Base-by-base conservation (phyloP, 306 rosid species). In the Castanea crenata region DNA sequence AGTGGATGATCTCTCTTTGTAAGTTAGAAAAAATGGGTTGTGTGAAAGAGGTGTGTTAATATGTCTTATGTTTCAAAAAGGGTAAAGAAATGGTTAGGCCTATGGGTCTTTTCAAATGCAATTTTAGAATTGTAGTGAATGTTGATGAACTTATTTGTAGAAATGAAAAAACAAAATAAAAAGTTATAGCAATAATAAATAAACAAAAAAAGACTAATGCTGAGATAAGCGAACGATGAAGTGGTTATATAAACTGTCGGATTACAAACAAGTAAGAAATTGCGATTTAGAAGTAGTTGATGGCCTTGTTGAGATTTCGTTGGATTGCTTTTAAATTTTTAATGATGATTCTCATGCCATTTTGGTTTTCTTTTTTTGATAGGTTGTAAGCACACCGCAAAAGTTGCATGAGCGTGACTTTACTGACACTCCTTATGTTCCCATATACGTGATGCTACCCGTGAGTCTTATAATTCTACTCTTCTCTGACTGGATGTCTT, bases 401-500 rank as follows among this genome's bases (percentile, higher is more conserved):
- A 88, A 88, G 73, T 77, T 91, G 73, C 76, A 79, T 16, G 99
- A 95, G 79, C 92, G 92, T 69, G 93, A 95, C 84, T 90, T 90
- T 81, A 83, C 93, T 46, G 92, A 91, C 84, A 89, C 94, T 21
- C 84, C 93, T 2, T 91, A 90, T 85, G 83, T 93, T 93, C 99
- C 96, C 38, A 97, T 95, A 77, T 91, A 88, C 78, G 93, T 93
- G 80, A 93, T 90, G 99, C 86, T 93, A 54, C 94, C 98, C 0
- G 99, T 95, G 84, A 87, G 94, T 89, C 55, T 76, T 34, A 71
- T 49, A 74, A 12, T 65, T 31, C 44, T 65, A 32, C 46, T 32
- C 46, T 31, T 32, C 5, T 62, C 10, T 62, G 14, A 61, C 80
- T 77, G 69, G 46, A 76, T 20, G 14, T 55, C 59, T 49, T 78